Percentiles rank a stretch among this genome's conserved stretches.
These are phyloP conservation scores for Cephalotrichum gorgonifer DNA, from an alignment of 2,329 filamentous ascomycete species.

Conservation along the genomic window DNA sequence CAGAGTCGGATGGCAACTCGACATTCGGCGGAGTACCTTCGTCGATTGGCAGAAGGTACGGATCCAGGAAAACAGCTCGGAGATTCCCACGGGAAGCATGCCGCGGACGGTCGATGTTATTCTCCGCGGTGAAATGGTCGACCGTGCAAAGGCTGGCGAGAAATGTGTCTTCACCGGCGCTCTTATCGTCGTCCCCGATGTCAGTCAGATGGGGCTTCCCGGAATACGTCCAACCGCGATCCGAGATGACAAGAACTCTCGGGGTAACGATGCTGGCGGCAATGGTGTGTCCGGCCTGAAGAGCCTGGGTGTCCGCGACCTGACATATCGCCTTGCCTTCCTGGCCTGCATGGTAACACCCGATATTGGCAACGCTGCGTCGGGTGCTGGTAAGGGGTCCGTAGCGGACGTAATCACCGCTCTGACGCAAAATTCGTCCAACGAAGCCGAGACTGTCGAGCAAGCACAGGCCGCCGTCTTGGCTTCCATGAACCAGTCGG, in stretches of 20 bases:
- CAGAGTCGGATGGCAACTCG: conserved; percentile 86
- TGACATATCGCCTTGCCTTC: conserved; percentile 95
- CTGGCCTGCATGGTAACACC: conserved; percentile 92
- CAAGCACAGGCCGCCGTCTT: conserved; percentile 81
- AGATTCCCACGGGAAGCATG: conserved; percentile 98
- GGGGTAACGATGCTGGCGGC: conserved; percentile 72
- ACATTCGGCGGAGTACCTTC: conserved; percentile 94
- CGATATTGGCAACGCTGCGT: conserved; percentile 66
- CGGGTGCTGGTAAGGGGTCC: conserved; percentile 39
- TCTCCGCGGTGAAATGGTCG: conserved; percentile 90
- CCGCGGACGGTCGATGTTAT: conserved; percentile 97
- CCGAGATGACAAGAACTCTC: conserved; percentile 67
- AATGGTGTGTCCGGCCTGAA: conserved; percentile 82
- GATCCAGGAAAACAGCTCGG: conserved; percentile 95
- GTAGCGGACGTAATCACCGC: conserved; percentile 78
- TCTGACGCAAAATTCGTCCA: conserved; percentile 43
- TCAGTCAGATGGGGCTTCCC: conserved; percentile 86
- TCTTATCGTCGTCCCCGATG: conserved; percentile 91
- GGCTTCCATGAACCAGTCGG: conserved; percentile 70
- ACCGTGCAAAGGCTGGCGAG: conserved; percentile 92
- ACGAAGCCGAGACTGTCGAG: conserved; percentile 60
- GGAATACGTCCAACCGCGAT: conserved; percentile 75
- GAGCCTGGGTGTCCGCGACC: conserved; percentile 82
- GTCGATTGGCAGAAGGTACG: conserved; percentile 99
- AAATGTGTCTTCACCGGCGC: conserved; percentile 97